Base-by-base conservation (phyloP, 2,329 filamentous ascomycete genomes). In the Penicillium vulpinum region DNA sequence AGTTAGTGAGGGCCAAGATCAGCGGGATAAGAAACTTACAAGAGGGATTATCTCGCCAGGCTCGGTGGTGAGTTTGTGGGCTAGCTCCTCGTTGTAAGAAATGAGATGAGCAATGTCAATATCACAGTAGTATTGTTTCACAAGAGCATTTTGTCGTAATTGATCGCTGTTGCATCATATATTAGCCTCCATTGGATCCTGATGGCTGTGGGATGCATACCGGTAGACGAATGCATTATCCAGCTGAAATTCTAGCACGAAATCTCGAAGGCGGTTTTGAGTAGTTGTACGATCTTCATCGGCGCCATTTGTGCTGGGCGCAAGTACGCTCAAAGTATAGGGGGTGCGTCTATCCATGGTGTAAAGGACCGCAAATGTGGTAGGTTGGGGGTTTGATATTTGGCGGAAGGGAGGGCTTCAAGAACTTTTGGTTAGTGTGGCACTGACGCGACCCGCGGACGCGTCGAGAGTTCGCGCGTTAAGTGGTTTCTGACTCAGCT, bases 181-280 rank as follows among this genome's bases (percentile, higher is more conserved):
- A 21, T 36, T 41, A 60, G 54, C 54, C 33, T 60, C 21, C 29
- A 38, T 49, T 21, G 43, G 18, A 46, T 39, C 45, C 24, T 47
- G 5, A 54, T 48, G 41, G 41, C 47, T 38, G 47, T 59, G 38
- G 39, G 49, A 21, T 62, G 59, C 77, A 62, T 75, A 93, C 92
- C 92, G 86, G 83, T 97, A 99, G 69, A 97, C 87, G 77, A 96
- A 97, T 70, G 88, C 85, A 76, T 96, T 96, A 76, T 97, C 93
- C 40, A 97, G 85, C 70, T 93, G 87, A 73, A 97, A 99, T 66
- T 93, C 90, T 56, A 97, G 85, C 63, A 99, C 88, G 74, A 99
- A 99, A 59, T 91, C 88, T 70, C 94, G 87, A 59, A 99, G 84
- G 71, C 91, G 87, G 57, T 85, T 84, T 73, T 94, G 91, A 48